Base-by-base conservation (phyloP, 768 basidiomycete species). In the Scleroderma bovista region DNA sequence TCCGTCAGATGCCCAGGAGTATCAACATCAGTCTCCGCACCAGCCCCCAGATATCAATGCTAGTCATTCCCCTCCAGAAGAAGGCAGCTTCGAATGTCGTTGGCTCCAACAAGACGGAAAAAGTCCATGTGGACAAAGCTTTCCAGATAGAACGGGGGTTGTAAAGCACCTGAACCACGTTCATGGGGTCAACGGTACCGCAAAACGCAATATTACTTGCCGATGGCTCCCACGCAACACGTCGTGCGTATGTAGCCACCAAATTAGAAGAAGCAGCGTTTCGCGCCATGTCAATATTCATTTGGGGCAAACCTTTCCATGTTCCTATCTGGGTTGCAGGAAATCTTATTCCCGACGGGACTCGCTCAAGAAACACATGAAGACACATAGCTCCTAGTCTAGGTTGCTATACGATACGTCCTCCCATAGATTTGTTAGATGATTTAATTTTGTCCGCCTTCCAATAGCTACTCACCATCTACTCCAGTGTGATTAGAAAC, bases 281-380 rank as follows among this genome's bases (percentile, higher is more conserved):
- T 38, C 42, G 0, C 54, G 59, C 0, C 60, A 65, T 22, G 51
- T 55, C 0, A 33, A 12, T 0, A 34, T 9, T 0, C 64, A 63
- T 10, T 2, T 50, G 0, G 9, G 44, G 0, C 4, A 1, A 10
- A 36, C 26, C 2, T n/a, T 48, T n/a, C 0, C 8, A 11, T 60
- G 54, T 31, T 15, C 6, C 16, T 51, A 53, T 38, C 5, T 13
- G 0, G 33, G 15, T 3, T 59, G 51, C 13, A 24, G 11, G 2
- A 53, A 43, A 22, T 1, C 3, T 0, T 62, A 46, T 19, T 57
- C 55, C 7, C 50, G 56, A 1, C 16, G 1, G 0, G 57, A 59
- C 23, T 19, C 51, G 0, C 20, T 56, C 45, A 54, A 44, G 2
- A 26, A 32, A 0, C 63, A 57, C 17, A 1, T 4, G 4, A 59